Conservation (phyloP, 2,329 filamentous ascomycete genomes). For the Penicillium brasilianum region DNA sequence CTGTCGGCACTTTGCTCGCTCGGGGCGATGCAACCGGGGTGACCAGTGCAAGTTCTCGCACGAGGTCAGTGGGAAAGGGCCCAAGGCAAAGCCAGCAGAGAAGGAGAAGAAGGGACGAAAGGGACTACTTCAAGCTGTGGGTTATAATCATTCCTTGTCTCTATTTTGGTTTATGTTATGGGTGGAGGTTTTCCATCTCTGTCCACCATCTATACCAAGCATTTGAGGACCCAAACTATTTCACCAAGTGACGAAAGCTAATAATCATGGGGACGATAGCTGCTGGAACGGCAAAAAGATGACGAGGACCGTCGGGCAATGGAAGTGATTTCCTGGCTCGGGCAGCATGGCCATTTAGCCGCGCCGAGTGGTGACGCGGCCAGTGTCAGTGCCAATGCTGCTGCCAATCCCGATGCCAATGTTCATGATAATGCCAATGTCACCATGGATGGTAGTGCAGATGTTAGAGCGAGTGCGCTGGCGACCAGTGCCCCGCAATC, state of each 20-base stretch:
- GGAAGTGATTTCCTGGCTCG: slow-evolving; percentile 50
- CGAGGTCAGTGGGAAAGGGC: slow-evolving; percentile 38
- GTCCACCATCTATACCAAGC: not conserved
- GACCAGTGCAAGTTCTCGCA: slow-evolving; percentile 51
- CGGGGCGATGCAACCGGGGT: slow-evolving; percentile 50
- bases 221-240: not conserved
- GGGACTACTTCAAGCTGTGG: slow-evolving; percentile 51
- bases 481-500: slow-evolving; percentile 5
- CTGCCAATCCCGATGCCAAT: not conserved
- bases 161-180: not conserved
- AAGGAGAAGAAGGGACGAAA: slow-evolving; percentile 42
- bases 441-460: not conserved
- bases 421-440: not conserved
- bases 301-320: slow-evolving; percentile 50
- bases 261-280: slow-evolving; percentile 29
- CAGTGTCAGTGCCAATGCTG: not conserved
- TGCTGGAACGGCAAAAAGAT: slow-evolving; percentile 50
- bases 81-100: slow-evolving; percentile 33
- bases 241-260: slow-evolving; percentile 1
- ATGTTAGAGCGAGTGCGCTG: not conserved
- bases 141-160: slow-evolving; percentile 20
- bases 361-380: slow-evolving; percentile 26
- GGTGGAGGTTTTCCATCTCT: not conserved
- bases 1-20: slow-evolving; percentile 50
- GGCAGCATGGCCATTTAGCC: slow-evolving; percentile 48